These are phyloP conservation scores for Alternaria metachromatica DNA, from an alignment of 2,329 filamentous ascomycete genomes.

Conservation along the genomic window DNA sequence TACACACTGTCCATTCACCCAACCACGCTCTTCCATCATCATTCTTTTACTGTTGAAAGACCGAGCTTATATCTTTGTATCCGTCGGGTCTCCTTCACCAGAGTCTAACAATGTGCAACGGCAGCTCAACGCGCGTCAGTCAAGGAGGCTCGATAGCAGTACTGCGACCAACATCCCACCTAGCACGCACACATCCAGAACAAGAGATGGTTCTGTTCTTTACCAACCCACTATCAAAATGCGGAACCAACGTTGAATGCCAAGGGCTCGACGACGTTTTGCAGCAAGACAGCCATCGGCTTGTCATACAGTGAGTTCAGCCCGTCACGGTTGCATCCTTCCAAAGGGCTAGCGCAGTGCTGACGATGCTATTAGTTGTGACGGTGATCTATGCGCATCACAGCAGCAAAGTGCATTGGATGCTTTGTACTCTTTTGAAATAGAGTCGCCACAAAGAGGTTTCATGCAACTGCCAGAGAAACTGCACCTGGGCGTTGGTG, in stretches of 20 bases:
- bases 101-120: constrained; percentile 37
- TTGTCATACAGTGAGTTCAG: constrained; percentile 41
- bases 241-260: constrained; percentile 37
- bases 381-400: constrained; percentile 37
- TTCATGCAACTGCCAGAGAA: constrained; percentile 26
- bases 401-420: not conserved
- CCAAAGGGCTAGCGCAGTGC: not conserved
- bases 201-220: constrained; percentile 39
- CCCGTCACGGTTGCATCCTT: not conserved
- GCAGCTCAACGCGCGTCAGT: constrained; percentile 33
- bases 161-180: constrained; percentile 26
- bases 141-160: constrained; percentile 49
- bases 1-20: not conserved
- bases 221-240: constrained; percentile 29
- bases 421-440: constrained; percentile 36
- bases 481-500: constrained; percentile 41
- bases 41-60: not conserved
- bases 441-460: constrained; percentile 8
- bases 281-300: constrained; percentile 23
- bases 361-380: constrained; percentile 19
- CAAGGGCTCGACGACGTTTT: constrained; percentile 25
- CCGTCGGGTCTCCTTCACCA: not conserved
- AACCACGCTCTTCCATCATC: not conserved
- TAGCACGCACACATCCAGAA: constrained; percentile 8
- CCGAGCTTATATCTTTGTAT: not conserved